These are phyloP conservation scores for Eutrema japonicum DNA, from an alignment of 345 rosid species.

Conservation along the genomic window DNA sequence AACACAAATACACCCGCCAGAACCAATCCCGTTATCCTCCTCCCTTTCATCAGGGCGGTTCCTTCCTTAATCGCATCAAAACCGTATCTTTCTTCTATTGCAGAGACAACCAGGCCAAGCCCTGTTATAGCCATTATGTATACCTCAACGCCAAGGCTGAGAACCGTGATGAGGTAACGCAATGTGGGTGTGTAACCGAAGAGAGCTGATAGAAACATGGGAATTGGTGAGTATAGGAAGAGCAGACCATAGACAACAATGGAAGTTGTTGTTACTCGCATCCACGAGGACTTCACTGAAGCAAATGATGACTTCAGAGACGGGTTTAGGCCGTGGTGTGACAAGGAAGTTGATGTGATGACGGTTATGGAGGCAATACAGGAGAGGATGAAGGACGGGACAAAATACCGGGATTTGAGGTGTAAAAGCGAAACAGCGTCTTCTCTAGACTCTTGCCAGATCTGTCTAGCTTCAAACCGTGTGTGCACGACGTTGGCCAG, in stretches of 20 bases:
- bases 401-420: conserved; percentile 49
- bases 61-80: conserved; percentile 65
- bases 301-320: conserved; percentile 39
- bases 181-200: conserved; percentile 33
- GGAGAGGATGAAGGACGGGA: conserved; percentile 64
- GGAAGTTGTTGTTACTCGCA: conserved; percentile 56
- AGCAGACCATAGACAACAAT: conserved; percentile 53
- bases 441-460: conserved; percentile 67
- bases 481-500: conserved; percentile 55
- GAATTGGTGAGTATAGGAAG: conserved; percentile 48
- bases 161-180: conserved; percentile 37
- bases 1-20: conserved; percentile 52
- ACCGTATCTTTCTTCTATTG: conserved; percentile 62
- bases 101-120: conserved; percentile 64
- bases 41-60: conserved; percentile 54
- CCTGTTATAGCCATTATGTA: conserved; percentile 67
- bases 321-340: conserved; percentile 39
- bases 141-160: conserved; percentile 51
- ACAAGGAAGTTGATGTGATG: conserved; percentile 44
- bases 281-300: conserved; percentile 48
- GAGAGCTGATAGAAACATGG: conserved; percentile 40
- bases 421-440: conserved; percentile 60
- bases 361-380: conserved; percentile 51
- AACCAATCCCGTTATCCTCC: conserved; percentile 60
- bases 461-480: conserved; percentile 66